Evolutionary conservation across 352 stramenopile species (phyloP), one percentile per base, ranked within the genome.

Genomic region (Aphanomyces astaci): DNA sequence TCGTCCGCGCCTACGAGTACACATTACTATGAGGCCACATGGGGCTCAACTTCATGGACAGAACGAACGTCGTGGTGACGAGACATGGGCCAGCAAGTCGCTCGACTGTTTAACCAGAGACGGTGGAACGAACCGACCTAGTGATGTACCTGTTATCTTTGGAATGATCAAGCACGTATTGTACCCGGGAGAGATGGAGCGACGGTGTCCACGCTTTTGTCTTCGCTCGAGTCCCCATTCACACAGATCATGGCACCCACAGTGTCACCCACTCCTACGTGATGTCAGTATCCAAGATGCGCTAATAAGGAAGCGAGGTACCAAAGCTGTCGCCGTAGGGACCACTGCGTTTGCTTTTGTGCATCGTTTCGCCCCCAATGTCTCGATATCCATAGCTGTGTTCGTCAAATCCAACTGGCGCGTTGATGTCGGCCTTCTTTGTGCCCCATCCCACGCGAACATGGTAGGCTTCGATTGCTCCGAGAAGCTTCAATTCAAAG

Each of bases 341-440:
- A 19, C 59, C 62, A n/a, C 51, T 45, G 11, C 62, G 46, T 3
- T 24, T 59, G 30, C 62, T 68, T n/a, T 59, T 68, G 51, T 68
- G 62, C 24, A 59, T 45, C 11, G 25, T 46, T 4, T 30, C 46
- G 31, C 62, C 62, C 1, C 49, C 31, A 40, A 68, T 51, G 32
- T 68, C 62, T 10, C 62, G 46, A 45, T 68, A 68, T 10, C 39
- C 62, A 33, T 62, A 68, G 51, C 62, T 68, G 24, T 24, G 55
- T 33, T 68, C 62, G 51, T 68, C 62, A 60, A 68, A 68, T 4
- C 62, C 62, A 22, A 60, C 62, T 4, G 62, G 62, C 22, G 48
- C 62, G 25, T 68, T 68, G 27, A 68, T 68, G 5, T 68, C 62
- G 5, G 19, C 62, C 51, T 68, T 68, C 45, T 68, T 68, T 11